Base-by-base conservation (phyloP, 1,284 basidiomycete species). In the Farysia itapuensis region DNA sequence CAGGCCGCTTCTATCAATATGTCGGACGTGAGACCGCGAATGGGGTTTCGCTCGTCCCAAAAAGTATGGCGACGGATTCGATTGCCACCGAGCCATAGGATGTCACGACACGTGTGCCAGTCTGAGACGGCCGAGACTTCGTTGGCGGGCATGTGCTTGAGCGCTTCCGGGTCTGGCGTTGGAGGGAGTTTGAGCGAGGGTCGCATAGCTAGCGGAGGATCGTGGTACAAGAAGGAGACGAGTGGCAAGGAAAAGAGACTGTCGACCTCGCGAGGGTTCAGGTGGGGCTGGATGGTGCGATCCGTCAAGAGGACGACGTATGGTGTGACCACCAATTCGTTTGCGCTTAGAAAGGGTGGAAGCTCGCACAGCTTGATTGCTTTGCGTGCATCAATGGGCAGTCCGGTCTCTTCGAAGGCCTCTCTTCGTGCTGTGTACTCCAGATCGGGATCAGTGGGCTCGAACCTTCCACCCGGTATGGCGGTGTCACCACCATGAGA, bases 321-420 rank as follows among this genome's bases (percentile, higher is more conserved):
- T 12, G 72, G 70, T 12, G 72, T 72, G 1, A 75, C 72, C 2
- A 73, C 64, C 7, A 75, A 46, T 43, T 75, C 72, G 51, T 75
- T 75, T 13, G 70, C 70, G 0, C 61, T 66, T 6, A 75, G 40
- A 34, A 74, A 75, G 0, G 69, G 54, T 4, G 61, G 59, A 19
- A 75, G 45, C 35, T 67, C 41, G 49, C 71, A 74, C 2, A 75
- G 44, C 26, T 60, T 67, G 18, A 54, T 44, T 1, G 70, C 53
- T 19, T 63, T 50, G 2, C 32, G 25, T 2, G 51, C 20, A 37
- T 65, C 47, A 22, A 74, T 60, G 2, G 47, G 44, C 2, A 78
- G 39, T 4, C 77, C 76, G 0, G 65, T 72, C 58, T 78, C 72
- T 44, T 77, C 74, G 20, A 43, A 44, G 5, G 72, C 63, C 35